phyloP scores from a whole-genome alignment of 2,329 filamentous ascomycete genomes.

The Daldinia eschscholtzii region DNA sequence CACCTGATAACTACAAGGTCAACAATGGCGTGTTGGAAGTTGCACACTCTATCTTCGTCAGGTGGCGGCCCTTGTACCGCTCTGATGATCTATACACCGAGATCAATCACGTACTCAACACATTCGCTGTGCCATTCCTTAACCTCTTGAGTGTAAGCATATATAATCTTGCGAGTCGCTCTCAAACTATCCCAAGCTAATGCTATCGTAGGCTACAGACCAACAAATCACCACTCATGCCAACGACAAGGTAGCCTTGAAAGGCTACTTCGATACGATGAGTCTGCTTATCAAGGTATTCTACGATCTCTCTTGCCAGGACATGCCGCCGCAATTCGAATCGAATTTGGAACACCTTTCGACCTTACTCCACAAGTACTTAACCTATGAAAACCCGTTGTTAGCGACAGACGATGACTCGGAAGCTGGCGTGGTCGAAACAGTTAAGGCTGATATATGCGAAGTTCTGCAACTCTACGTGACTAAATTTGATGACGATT shows the following conservation, averaged over 20 bases:
- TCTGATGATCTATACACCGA: constrained; percentile 94
- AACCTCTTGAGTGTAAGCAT: constrained; percentile 76
- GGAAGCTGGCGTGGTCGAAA: constrained; percentile 86
- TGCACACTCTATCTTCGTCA: constrained; percentile 96
- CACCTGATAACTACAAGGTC: constrained; percentile 81
- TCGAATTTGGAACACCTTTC: constrained; percentile 84
- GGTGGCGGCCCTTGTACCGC: constrained; percentile 94
- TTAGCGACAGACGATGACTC: constrained; percentile 89
- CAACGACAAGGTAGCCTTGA: constrained; percentile 79
- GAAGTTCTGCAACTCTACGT: constrained; percentile 90
- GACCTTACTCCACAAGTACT: constrained; percentile 88
- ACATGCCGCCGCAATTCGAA: constrained; percentile 94
- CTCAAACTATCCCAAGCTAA: constrained; percentile 35
- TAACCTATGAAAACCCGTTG: constrained; percentile 87
- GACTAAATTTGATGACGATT: constrained; percentile 95
- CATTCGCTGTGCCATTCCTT: constrained; percentile 87
- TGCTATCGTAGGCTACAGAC: constrained; percentile 69
- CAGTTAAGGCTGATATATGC: constrained; percentile 92
- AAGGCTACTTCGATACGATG: constrained; percentile 84
- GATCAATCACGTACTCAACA: constrained; percentile 93
- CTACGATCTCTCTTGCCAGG: constrained; percentile 97
- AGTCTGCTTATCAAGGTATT: constrained; percentile 92
- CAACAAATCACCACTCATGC: constrained; percentile 79
- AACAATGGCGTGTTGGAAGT: constrained; percentile 97
- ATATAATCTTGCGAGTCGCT: not conserved